Percentiles rank a stretch among this genome's conserved stretches.
phyloP scores from a whole-genome alignment of 371 early-diverging fungal genomes.

The Lichtheimia corymbifera region DNA sequence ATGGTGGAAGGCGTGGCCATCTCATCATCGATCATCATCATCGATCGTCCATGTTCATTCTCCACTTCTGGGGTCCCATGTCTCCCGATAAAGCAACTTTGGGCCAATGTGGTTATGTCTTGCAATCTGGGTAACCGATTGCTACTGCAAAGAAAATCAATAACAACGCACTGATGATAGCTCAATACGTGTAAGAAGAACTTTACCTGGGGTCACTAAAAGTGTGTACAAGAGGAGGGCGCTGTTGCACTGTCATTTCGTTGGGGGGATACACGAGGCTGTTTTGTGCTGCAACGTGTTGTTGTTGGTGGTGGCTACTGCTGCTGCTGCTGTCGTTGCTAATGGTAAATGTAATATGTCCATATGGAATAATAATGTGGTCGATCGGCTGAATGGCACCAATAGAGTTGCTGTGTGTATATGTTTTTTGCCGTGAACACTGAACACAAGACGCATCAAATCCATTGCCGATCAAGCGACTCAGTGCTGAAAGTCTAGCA shows the following conservation, averaged over 20 bases:
- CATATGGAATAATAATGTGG: constrained; percentile 37
- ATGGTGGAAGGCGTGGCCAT: too few relatives aligned
- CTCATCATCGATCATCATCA: too few relatives aligned
- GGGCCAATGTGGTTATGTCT: constrained; percentile 1
- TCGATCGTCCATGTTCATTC: not conserved
- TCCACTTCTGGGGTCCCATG: not conserved
- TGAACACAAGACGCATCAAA: constrained; percentile 25
- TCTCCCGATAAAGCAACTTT: constrained; percentile 1
- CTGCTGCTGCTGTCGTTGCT: not conserved
- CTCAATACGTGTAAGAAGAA: not conserved
- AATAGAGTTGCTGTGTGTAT: constrained; percentile 4
- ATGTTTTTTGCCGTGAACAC: constrained; percentile 21
- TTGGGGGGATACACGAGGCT: not conserved
- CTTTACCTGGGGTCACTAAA: not conserved
- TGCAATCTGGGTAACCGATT: constrained; percentile 8
- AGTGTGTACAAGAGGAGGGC: not conserved
- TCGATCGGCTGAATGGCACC: constrained; percentile 10
- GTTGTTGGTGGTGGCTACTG: not conserved
- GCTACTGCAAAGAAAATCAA: not conserved
- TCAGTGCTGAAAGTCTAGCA: not conserved
- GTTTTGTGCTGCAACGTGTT: not conserved
- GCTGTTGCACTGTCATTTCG: not conserved
- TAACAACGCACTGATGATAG: too few relatives aligned
- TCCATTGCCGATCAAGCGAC: too few relatives aligned
- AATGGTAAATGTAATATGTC: constrained; percentile 31